These are phyloP conservation scores for Ceratopteris richardii DNA, from an alignment of 75 land plant species.

Conservation along the genomic window DNA sequence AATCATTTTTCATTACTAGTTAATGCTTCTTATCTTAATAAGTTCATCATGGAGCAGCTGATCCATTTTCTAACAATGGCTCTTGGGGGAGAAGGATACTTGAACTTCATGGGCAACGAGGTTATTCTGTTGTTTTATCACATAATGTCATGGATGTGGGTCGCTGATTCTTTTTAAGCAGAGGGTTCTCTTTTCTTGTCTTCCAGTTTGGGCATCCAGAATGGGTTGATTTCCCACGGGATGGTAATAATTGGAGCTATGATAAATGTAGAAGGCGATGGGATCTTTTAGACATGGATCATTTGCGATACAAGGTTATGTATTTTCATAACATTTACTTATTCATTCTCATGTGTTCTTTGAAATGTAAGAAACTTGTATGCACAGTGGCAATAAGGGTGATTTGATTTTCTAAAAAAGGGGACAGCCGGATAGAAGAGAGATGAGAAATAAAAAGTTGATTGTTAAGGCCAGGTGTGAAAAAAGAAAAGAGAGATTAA, in stretches of 20 bases:
- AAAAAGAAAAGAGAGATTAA: too few relatives aligned
- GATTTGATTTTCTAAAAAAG: too few relatives aligned
- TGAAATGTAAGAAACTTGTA: neutral
- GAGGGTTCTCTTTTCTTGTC: neutral
- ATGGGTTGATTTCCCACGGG: conserved; percentile 98
- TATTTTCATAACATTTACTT: neutral
- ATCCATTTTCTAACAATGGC: conserved; percentile 96
- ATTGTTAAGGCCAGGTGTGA: too few relatives aligned
- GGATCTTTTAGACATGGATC: conserved; percentile 79
- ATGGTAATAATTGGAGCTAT: conserved; percentile 89
- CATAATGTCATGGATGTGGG: too few relatives aligned
- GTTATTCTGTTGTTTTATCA: conserved; percentile 17
- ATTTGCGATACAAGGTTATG: conserved; percentile 84
- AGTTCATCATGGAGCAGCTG: conserved; percentile 53
- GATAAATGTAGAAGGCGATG: conserved; percentile 92
- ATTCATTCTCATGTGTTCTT: neutral
- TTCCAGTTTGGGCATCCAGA: conserved; percentile 98
- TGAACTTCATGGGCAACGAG: conserved; percentile 99
- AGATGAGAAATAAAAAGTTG: too few relatives aligned
- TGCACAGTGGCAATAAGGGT: too few relatives aligned
- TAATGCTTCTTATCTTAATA: neutral
- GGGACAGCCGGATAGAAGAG: too few relatives aligned
- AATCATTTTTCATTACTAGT: too few relatives aligned
- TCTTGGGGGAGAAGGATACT: conserved; percentile 95
- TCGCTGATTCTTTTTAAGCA: too few relatives aligned